phyloP scores from a whole-genome alignment of 345 rosid genomes.

The Conringia planisiliqua region DNA sequence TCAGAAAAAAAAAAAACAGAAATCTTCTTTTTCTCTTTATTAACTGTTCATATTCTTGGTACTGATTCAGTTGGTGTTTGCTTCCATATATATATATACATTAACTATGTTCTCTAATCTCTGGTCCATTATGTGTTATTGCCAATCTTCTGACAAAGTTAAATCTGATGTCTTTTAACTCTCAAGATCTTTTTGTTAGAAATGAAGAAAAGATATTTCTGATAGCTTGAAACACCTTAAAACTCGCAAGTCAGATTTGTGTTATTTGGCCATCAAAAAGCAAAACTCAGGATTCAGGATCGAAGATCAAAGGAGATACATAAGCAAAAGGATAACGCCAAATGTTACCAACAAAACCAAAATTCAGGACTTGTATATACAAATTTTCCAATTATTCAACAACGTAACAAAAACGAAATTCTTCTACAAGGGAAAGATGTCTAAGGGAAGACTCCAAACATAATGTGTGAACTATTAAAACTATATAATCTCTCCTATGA shows the following conservation, averaged over 20 bases:
- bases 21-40: not conserved
- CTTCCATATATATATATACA: conserved; percentile 2
- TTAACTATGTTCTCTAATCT: not conserved
- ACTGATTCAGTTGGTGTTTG: conserved; percentile 32
- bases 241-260: not conserved
- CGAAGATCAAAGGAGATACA: not conserved
- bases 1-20: conserved; percentile 4
- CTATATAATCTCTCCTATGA: not conserved
- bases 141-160: not conserved
- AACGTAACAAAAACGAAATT: conserved; percentile 5
- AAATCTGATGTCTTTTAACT: not conserved
- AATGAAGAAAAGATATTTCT: not conserved
- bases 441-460: not conserved
- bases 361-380: not conserved
- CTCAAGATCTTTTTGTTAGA: not conserved
- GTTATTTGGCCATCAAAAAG: not conserved
- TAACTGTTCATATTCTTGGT: conserved; percentile 29
- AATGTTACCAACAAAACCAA: not conserved
- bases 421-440: not conserved
- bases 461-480: conserved; percentile 14
- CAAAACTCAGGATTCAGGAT: not conserved
- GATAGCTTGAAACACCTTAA: not conserved
- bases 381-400: not conserved
- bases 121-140: not conserved
- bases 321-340: not conserved